A percentile compares a stretch with the other conserved stretches of the same genome.
Evolutionary conservation across 202 grass and related monocot genomes (phyloP).

Genomic region (Setaria italica): DNA sequence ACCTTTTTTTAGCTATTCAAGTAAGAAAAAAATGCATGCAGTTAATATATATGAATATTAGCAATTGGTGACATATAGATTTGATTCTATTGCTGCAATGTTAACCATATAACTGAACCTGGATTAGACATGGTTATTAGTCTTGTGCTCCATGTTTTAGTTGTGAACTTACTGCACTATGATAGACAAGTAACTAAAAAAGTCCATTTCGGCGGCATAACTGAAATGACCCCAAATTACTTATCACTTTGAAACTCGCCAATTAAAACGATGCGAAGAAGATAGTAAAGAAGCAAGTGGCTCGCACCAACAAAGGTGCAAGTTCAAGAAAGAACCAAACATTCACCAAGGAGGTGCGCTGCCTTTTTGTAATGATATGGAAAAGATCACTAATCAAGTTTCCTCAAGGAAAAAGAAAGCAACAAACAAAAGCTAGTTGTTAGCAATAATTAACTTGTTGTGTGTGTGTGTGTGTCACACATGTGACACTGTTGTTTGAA

Average conservation of each 20-base stretch:
- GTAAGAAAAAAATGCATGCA: too few relatives aligned
- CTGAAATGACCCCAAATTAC: not conserved
- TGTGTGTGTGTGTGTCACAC: not conserved
- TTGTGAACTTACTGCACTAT: not conserved
- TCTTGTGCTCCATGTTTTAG: not conserved
- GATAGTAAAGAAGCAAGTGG: constrained; percentile 22
- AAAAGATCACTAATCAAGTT: not conserved
- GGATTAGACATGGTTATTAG: not conserved
- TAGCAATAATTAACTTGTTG: not conserved
- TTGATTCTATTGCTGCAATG: not conserved
- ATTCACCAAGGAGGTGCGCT: not conserved
- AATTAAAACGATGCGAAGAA: not conserved
- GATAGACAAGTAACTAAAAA: not conserved
- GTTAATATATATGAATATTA: not conserved
- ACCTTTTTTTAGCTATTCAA: too few relatives aligned
- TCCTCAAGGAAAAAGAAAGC: not conserved
- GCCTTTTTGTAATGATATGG: not conserved
- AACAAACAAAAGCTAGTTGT: not conserved
- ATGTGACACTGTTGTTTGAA: not conserved
- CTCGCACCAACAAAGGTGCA: not conserved
- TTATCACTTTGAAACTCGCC: not conserved
- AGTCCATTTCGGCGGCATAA: not conserved
- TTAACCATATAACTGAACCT: not conserved
- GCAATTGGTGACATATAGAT: not conserved
- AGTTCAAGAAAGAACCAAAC: constrained; percentile 20